phyloP scores from a whole-genome alignment of 2,329 filamentous ascomycete genomes.

The Diaporthe caulivora region DNA sequence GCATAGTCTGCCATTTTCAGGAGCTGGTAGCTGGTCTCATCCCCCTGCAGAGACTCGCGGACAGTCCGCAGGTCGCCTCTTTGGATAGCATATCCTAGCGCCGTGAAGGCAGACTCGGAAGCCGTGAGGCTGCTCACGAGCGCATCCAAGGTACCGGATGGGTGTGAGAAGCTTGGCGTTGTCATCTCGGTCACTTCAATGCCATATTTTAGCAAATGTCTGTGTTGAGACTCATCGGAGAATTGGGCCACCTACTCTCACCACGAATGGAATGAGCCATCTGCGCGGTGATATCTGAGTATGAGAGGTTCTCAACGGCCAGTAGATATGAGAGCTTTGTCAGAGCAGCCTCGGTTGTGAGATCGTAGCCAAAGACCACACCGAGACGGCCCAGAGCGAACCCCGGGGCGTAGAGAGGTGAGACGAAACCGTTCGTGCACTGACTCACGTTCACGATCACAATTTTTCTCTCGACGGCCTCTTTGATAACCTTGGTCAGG shows the following conservation, averaged over 20 bases:
- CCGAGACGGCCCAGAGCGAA: constrained; percentile 85
- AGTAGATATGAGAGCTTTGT: constrained; percentile 92
- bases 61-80: constrained; percentile 77
- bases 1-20: constrained; percentile 84
- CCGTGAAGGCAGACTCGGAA: constrained; percentile 75
- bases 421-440: constrained; percentile 83
- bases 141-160: constrained; percentile 64
- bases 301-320: constrained; percentile 72
- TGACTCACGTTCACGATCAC: constrained; percentile 93
- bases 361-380: constrained; percentile 88
- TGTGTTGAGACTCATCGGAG: no score
- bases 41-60: constrained; percentile 74
- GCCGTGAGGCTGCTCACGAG: constrained; percentile 58
- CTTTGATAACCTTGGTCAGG: constrained; percentile 81
- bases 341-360: constrained; percentile 90
- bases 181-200: constrained; percentile 77
- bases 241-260: constrained; percentile 59
- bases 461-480: constrained; percentile 83
- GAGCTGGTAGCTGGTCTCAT: constrained; percentile 66
- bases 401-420: constrained; percentile 81
- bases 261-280: constrained; percentile 85
- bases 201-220: background rate
- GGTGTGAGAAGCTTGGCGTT: constrained; percentile 81
- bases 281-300: constrained; percentile 73
- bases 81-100: constrained; percentile 83